Evolutionary conservation across 2,329 filamentous ascomycete genomes (phyloP).

Genomic region (Colletotrichum simmondsii): DNA sequence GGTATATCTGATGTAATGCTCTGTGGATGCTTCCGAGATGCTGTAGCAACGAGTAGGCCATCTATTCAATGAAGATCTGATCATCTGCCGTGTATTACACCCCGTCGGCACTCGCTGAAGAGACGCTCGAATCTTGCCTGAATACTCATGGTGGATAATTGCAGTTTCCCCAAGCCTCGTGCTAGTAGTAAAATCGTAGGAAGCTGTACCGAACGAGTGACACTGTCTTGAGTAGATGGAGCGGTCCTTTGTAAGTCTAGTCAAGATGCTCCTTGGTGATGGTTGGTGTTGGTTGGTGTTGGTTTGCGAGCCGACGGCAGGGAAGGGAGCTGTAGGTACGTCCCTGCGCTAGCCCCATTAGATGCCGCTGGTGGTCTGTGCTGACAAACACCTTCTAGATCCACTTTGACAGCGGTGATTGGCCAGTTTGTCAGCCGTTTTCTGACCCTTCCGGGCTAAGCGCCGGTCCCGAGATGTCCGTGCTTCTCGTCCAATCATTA

Average conservation of each 20-base stretch:
- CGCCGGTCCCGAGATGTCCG: not conserved
- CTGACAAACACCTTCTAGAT: too few species aligned
- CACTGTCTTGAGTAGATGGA: not conserved
- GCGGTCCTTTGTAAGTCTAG: too few species aligned
- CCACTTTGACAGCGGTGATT: not conserved
- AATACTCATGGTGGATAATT: too few species aligned
- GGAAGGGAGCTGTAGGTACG: not conserved
- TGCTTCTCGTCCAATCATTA: conserved; percentile 7
- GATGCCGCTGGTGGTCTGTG: not conserved
- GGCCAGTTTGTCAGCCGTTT: not conserved
- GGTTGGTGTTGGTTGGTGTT: not conserved
- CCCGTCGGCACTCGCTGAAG: too few species aligned
- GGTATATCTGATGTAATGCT: too few species aligned
- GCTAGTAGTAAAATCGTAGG: not conserved
- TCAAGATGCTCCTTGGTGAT: not conserved
- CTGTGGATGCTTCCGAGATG: not conserved
- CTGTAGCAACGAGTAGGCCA: not conserved
- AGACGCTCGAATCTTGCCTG: not conserved
- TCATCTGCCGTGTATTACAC: not conserved
- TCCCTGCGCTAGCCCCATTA: conserved; percentile 6
- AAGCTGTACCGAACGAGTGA: not conserved
- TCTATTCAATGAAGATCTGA: not conserved
- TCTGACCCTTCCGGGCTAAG: not conserved
- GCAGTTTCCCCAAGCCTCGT: too few species aligned
- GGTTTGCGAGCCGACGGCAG: not conserved